These are phyloP conservation scores for Haematococcus sp. DNA, from an alignment of 139 green algal genomes.

Conservation along the genomic window DNA sequence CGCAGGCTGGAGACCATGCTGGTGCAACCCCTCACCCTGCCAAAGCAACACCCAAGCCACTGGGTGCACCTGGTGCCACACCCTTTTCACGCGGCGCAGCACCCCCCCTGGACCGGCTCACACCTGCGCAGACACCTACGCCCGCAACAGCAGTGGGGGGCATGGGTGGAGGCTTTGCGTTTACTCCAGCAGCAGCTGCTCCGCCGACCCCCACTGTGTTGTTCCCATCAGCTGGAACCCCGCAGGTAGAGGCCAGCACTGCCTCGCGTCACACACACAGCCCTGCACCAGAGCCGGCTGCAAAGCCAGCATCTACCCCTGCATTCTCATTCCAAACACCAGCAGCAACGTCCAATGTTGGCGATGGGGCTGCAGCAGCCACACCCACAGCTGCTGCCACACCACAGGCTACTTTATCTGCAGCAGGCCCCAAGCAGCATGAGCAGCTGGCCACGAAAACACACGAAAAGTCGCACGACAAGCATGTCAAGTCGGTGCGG, in stretches of 20 bases:
- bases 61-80: conserved; percentile 2
- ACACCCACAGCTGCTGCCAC: background rate
- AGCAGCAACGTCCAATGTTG: conserved; percentile 4
- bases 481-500: conserved; percentile 8
- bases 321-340: no score
- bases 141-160: background rate
- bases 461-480: background rate
- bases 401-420: no score
- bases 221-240: no score
- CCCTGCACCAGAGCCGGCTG: no score
- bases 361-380: background rate
- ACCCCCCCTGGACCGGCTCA: conserved; percentile 3
- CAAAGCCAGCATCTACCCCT: no score
- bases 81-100: background rate
- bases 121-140: conserved; percentile 1
- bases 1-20: background rate
- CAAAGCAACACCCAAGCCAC: background rate
- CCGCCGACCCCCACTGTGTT: conserved; percentile 1
- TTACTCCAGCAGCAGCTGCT: background rate
- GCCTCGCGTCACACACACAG: no score
- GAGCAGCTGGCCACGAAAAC: background rate
- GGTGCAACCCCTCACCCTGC: background rate
- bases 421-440: background rate
- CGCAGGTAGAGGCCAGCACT: no score
- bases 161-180: background rate